phyloP scores from a whole-genome alignment of 1,284 basidiomycete genomes.

The Cryptococcus depauperatus region DNA sequence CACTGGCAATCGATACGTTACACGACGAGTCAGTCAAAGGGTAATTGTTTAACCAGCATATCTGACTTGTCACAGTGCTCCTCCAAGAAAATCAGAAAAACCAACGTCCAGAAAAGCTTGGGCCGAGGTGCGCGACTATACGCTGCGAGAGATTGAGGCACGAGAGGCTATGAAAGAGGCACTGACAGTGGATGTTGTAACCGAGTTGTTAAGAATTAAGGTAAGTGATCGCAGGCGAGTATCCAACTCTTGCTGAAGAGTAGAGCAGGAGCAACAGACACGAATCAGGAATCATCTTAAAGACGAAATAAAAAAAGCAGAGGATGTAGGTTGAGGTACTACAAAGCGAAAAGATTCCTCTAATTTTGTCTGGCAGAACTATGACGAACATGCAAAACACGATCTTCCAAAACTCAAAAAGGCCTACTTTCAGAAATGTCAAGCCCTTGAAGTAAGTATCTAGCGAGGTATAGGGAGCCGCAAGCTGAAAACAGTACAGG shows the following conservation, averaged over 20 bases:
- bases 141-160: conserved; percentile 74
- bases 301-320: conserved; percentile 73
- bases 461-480: neutral
- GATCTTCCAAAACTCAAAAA: conserved; percentile 68
- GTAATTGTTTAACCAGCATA: neutral
- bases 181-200: conserved; percentile 63
- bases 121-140: conserved; percentile 71
- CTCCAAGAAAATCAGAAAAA: conserved; percentile 47
- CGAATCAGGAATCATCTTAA: conserved; percentile 80
- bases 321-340: conserved; percentile 28
- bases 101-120: conserved; percentile 61
- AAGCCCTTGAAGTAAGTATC: conserved; percentile 63
- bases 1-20: conserved; percentile 55
- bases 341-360: neutral
- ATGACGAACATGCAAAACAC: conserved; percentile 68
- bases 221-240: conserved; percentile 42
- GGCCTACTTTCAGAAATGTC: conserved; percentile 67
- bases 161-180: conserved; percentile 66
- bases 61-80: neutral
- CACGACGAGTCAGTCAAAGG: conserved; percentile 38
- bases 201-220: conserved; percentile 58
- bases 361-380: conserved; percentile 45
- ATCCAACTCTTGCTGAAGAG: neutral
- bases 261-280: conserved; percentile 63
- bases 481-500: conserved; percentile 13